Evolutionary conservation across 176 grass and related monocot species (phyloP), one percentile per base, ranked within the genome.

Genomic region (Cymbopogon citratus): DNA sequence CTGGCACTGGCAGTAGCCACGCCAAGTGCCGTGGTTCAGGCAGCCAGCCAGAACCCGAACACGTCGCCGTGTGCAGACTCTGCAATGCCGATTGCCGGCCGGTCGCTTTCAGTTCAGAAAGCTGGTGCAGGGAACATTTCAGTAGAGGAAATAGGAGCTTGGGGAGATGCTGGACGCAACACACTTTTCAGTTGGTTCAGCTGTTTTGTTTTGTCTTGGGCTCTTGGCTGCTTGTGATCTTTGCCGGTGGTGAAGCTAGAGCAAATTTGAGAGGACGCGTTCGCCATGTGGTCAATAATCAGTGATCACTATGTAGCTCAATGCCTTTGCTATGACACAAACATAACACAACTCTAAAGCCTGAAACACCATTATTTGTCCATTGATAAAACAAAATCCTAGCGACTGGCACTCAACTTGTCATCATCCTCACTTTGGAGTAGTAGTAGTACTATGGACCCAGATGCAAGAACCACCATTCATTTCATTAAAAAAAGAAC

Each of bases 81-180:
- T n/a, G n/a, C n/a, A n/a, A 4, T 33, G 31, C 31, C 31, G 35
- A 33, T 15, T 29, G 76, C 43, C 62, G 6, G 65, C 51, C 19
- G 6, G 15, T 78, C 57, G 28, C 51, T 87, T 83, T 83, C 86
- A 66, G 23, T 34, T 34, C 13, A 2, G 74, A 87, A 87, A 83
- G 86, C 51, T 71, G 18, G 31, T 0, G 8, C 27, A n/a, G 12
- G 24, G 2, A 2, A 44, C 4, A 5, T 15, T 46, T 46, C 44
- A 46, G 44, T 46, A 15, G 13, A 46, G 44, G 44, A 46, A 45
- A n/a, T n/a, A n/a, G n/a, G n/a, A n/a, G n/a, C n/a, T 13, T 14
- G 9, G 41, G 41, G 0, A 35, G 54, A 71, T 23, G 73, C 70
- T 83, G 34, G 33, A 41, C 40, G 18, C n/a, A 83, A 41, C 24